These are phyloP conservation scores for Macrophomina pseudophaseolina DNA, from an alignment of 2,329 filamentous ascomycete species.

Conservation along the genomic window DNA sequence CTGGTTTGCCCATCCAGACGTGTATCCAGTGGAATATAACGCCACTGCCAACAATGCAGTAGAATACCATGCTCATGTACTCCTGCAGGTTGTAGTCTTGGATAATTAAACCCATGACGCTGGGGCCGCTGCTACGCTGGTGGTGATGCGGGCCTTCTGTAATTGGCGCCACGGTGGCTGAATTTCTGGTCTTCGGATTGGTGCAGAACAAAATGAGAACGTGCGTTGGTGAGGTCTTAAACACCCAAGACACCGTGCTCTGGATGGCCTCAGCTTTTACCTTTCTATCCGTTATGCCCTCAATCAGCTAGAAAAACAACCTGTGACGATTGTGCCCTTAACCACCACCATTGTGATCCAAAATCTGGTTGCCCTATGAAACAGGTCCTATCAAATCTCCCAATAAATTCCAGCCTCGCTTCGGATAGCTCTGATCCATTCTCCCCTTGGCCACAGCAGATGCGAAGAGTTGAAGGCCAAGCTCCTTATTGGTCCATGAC, in stretches of 20 bases:
- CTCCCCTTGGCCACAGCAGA: constrained; percentile 1
- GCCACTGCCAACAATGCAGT: constrained; percentile 18
- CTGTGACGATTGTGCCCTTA: constrained; percentile 12
- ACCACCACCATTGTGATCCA: constrained; percentile 11
- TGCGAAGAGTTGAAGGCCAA: neutral
- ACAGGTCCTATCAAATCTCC: constrained; percentile 23
- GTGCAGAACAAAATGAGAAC: neutral
- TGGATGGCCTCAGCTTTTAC: constrained; percentile 1
- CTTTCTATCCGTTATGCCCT: neutral
- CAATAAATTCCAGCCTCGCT: constrained; percentile 24
- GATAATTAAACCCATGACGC: constrained; percentile 8
- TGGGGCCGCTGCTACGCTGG: constrained; percentile 1
- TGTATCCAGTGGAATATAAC: constrained; percentile 25
- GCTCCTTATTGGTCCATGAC: constrained; percentile 8
- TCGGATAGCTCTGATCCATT: constrained; percentile 20
- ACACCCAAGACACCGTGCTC: neutral
- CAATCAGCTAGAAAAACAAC: neutral
- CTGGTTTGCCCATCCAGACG: constrained; percentile 26
- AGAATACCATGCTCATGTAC: constrained; percentile 25
- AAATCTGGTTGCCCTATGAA: constrained; percentile 25
- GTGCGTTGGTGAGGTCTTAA: constrained; percentile 4
- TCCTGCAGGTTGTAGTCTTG: constrained; percentile 24
- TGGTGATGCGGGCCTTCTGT: neutral
- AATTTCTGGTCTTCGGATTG: neutral
- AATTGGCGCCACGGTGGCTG: constrained; percentile 5